Percentiles rank a stretch among this genome's conserved stretches.
These are phyloP conservation scores for Chamaenerion angustifolium DNA, from an alignment of 345 rosid genomes.

Conservation along the genomic window DNA sequence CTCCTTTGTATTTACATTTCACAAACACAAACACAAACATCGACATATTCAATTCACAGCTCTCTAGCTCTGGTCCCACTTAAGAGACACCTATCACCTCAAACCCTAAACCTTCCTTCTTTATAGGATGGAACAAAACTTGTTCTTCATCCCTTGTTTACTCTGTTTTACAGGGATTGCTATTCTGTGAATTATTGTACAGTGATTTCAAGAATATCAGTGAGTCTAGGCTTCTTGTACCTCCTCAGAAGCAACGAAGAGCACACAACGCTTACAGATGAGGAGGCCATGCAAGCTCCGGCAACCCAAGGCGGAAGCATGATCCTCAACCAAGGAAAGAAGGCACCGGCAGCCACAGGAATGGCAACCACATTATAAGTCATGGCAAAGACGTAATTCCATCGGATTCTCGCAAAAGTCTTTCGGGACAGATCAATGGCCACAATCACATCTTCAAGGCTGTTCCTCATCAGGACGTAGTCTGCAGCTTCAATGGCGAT, in stretches of 20 bases:
- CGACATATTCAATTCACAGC: too few relatives aligned
- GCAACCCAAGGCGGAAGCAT: conserved; percentile 95
- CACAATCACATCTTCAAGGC: conserved; percentile 86
- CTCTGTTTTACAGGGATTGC: not conserved
- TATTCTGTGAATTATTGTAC: conserved; percentile 56
- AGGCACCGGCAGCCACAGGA: conserved; percentile 81
- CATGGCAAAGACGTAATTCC: conserved; percentile 86
- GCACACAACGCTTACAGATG: conserved; percentile 97
- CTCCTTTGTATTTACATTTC: too few relatives aligned
- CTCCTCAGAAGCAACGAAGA: conserved; percentile 89
- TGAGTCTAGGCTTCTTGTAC: conserved; percentile 81
- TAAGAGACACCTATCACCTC: too few relatives aligned
- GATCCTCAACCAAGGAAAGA: conserved; percentile 54
- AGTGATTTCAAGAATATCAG: conserved; percentile 75
- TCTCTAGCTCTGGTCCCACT: too few relatives aligned
- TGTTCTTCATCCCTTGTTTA: not conserved
- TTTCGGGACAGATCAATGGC: conserved; percentile 88
- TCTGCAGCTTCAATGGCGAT: conserved; percentile 97
- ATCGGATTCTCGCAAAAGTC: conserved; percentile 67
- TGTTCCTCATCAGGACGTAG: conserved; percentile 90
- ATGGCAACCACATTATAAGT: conserved; percentile 78
- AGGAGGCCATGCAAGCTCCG: conserved; percentile 94
- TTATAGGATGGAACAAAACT: not conserved
- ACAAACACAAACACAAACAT: too few relatives aligned
- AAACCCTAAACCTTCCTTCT: too few relatives aligned